Base-by-base conservation (phyloP, 495 filamentous ascomycete species). In the Penicillium ucsense region DNA sequence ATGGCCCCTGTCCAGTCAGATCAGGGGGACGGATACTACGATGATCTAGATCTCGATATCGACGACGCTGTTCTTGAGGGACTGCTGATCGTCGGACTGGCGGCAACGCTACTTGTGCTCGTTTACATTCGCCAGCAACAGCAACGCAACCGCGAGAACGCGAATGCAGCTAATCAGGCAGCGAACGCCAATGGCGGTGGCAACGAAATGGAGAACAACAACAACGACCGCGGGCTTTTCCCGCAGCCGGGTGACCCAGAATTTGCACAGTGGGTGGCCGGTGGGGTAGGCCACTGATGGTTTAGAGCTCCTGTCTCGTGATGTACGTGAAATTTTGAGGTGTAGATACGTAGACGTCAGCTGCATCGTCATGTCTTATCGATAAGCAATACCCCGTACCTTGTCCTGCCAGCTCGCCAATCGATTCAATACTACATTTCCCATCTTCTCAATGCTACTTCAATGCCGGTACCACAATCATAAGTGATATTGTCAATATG, bases 71-170 rank as follows among this genome's bases (percentile, higher is more conserved):
- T 94, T 5, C 51, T 96, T 8, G 92, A 99, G 64, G 91, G 84
- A 33, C 56, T 95, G 8, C 73, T 94, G 27, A 95, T 99, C 49
- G 65, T 95, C 2, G 82, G 75, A 1, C 62, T 97, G 36, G 82
- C 86, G 2, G 85, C 80, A 1, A 80, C 81, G 1, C 71, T 97
- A 31, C 76, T 85, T 1, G 79, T 86, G 43, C 66, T 97, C 47
- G 76, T 97, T 28, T 90, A 86, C 57, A 89, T 92, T 60, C 74
- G 94, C 31, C 82, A 91, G 55, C 73, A 86, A 29, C 84, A 88
- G 50, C 75, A 68, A 35, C 70, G 76, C 41, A 67, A 62, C n/a
- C 53, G 72, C 37, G 74, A 73, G 48, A 68, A 76, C 38, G 60
- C 70, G 52, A 64, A 72, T 43, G 51, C 49, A 27, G 54, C 54